Conservation (phyloP, 2,329 filamentous ascomycete species). For the Talaromyces islandicus region DNA sequence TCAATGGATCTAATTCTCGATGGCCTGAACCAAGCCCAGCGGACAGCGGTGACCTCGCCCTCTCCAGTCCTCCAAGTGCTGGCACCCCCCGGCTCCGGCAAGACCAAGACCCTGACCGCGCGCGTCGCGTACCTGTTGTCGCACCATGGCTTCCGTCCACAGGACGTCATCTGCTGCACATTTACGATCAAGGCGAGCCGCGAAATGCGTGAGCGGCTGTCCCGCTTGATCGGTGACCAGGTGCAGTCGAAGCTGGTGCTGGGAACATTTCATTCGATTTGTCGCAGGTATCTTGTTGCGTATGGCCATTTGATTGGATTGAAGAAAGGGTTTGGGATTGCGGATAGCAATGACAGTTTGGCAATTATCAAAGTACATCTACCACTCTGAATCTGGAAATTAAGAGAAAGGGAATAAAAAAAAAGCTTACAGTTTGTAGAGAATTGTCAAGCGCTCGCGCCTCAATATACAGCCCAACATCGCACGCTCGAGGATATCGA, state of each 20-base stretch:
- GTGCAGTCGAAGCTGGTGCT: constrained; percentile 72
- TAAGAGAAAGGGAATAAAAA: too few species aligned
- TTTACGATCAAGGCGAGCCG: constrained; percentile 93
- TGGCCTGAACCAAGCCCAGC: constrained; percentile 61
- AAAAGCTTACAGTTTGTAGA: constrained; percentile 25
- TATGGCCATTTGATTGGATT: constrained; percentile 84
- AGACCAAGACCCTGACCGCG: constrained; percentile 91
- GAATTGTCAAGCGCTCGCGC: constrained; percentile 71
- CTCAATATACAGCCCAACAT: constrained; percentile 62
- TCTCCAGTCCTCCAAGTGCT: constrained; percentile 57
- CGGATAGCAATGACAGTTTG: constrained; percentile 73
- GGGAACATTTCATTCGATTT: constrained; percentile 92
- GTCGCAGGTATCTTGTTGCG: constrained; percentile 71
- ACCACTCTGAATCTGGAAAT: not conserved
- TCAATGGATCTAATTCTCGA: constrained; percentile 52
- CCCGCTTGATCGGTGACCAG: constrained; percentile 70
- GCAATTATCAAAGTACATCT: constrained; percentile 61
- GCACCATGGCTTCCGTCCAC: constrained; percentile 64
- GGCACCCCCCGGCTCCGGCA: constrained; percentile 66
- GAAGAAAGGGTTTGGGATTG: constrained; percentile 79
- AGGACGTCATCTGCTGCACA: constrained; percentile 89
- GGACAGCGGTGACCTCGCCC: constrained; percentile 57
- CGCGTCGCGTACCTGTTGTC: constrained; percentile 84
- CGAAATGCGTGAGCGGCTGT: constrained; percentile 89
- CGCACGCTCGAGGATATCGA: constrained; percentile 69